Evolutionary conservation across 192 early-diverging fungal species (phyloP).

Genomic region (Podila clonocystis): DNA sequence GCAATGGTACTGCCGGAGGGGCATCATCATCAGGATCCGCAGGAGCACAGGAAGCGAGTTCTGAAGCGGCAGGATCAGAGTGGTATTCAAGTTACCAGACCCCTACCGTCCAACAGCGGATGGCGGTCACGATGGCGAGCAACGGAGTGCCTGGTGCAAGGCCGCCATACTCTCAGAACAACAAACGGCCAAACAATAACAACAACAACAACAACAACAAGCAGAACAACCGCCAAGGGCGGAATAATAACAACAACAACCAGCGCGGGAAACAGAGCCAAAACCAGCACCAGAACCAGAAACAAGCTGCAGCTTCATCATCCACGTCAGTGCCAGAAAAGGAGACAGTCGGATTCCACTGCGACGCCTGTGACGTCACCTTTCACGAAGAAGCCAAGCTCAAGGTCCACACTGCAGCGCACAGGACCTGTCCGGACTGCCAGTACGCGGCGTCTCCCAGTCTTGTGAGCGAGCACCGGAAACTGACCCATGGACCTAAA

Average conservation of each 20-base stretch:
- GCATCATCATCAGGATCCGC: not conserved
- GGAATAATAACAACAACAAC: not conserved
- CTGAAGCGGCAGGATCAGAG: not conserved
- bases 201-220: not conserved
- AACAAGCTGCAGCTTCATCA: not conserved
- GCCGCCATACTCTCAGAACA: not conserved
- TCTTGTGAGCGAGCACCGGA: slow-evolving; percentile 42
- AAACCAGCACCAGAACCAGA: slow-evolving; percentile 6
- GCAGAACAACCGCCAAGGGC: slow-evolving; percentile 1
- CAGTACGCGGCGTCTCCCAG: slow-evolving; percentile 35
- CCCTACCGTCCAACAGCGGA: slow-evolving; percentile 14
- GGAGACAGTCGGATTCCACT: slow-evolving; percentile 24
- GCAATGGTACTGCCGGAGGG: not conserved
- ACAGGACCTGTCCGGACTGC: slow-evolving; percentile 43
- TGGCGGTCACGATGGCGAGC: slow-evolving; percentile 26
- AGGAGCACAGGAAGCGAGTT: not conserved
- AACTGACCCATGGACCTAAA: slow-evolving; percentile 26
- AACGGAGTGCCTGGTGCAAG: not conserved
- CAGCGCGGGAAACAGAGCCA: slow-evolving; percentile 9
- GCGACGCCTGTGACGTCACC: slow-evolving; percentile 44
- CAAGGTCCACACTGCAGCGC: slow-evolving; percentile 22
- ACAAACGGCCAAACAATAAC: not conserved
- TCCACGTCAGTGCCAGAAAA: not conserved
- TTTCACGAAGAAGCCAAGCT: slow-evolving; percentile 42
- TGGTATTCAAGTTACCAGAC: slow-evolving; percentile 39